Conservation (phyloP, 331 rosid genomes). For the Erythrophleum ivorense region DNA sequence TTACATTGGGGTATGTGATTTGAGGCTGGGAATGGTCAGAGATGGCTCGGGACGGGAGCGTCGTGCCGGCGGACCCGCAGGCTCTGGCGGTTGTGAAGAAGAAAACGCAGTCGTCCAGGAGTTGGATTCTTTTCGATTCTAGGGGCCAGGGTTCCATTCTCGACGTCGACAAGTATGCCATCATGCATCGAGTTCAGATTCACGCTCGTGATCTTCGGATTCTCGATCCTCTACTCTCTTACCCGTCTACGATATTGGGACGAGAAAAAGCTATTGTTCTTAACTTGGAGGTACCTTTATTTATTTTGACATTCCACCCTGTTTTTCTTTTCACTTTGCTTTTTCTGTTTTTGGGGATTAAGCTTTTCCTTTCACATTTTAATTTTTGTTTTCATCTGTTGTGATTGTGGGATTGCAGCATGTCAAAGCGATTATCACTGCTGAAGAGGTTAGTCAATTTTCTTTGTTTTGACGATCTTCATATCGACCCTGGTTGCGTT, state of each 20-base stretch:
- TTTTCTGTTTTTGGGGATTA: not conserved
- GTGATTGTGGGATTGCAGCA: slow-evolving; percentile 62
- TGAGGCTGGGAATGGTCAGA: slow-evolving; percentile 52
- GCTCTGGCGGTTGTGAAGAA: slow-evolving; percentile 61
- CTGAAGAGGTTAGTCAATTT: slow-evolving; percentile 79
- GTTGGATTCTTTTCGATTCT: slow-evolving; percentile 75
- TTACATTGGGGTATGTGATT: slow-evolving; percentile 43
- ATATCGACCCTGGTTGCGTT: not conserved
- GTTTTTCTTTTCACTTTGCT: not conserved
- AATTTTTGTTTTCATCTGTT: not conserved
- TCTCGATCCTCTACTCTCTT: slow-evolving; percentile 86
- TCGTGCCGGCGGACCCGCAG: slow-evolving; percentile 79
- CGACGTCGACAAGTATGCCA: slow-evolving; percentile 85
- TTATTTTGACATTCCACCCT: not conserved
- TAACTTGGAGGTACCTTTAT: slow-evolving; percentile 73
- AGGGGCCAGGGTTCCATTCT: slow-evolving; percentile 68
- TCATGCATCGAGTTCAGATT: slow-evolving; percentile 88
- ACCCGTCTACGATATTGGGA: slow-evolving; percentile 88
- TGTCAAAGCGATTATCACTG: slow-evolving; percentile 94
- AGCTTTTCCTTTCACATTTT: not conserved
- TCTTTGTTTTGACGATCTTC: not conserved
- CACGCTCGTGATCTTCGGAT: slow-evolving; percentile 97
- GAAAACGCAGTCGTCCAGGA: slow-evolving; percentile 74
- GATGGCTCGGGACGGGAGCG: slow-evolving; percentile 82
- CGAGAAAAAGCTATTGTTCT: slow-evolving; percentile 96